A percentile compares a stretch with the other conserved stretches of the same genome.
phyloP scores from a whole-genome alignment of 306 rosid species.

The Potentilla sterilis region DNA sequence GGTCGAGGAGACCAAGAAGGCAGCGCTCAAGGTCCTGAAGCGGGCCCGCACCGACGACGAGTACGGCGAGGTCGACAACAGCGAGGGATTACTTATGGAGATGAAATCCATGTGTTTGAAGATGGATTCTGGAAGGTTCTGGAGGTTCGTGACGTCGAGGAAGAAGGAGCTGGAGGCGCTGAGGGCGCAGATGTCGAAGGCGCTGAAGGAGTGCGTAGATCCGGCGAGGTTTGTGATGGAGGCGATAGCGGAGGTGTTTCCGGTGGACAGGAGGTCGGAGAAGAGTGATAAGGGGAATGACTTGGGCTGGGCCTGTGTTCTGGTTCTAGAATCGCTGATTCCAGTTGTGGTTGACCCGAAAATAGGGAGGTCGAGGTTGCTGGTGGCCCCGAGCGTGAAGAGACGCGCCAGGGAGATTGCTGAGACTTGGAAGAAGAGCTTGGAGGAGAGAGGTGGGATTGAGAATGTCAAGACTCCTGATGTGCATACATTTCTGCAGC shows the following conservation, averaged over 20 bases:
- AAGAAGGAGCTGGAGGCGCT: constrained; percentile 81
- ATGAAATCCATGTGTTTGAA: constrained; percentile 61
- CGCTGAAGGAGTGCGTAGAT: constrained; percentile 74
- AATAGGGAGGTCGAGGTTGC: constrained; percentile 74
- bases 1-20: constrained; percentile 54
- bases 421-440: constrained; percentile 82
- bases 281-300: constrained; percentile 56
- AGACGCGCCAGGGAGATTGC: constrained; percentile 67
- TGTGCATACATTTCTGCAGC: constrained; percentile 93
- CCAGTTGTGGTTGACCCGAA: constrained; percentile 82
- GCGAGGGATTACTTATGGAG: constrained; percentile 54
- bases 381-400: constrained; percentile 80
- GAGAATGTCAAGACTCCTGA: constrained; percentile 94
- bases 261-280: constrained; percentile 73
- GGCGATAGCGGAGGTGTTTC: constrained; percentile 88
- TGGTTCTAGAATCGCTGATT: constrained; percentile 77
- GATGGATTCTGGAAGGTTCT: constrained; percentile 74
- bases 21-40: constrained; percentile 47
- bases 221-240: constrained; percentile 86
- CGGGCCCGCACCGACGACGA: constrained; percentile 35
- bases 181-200: constrained; percentile 66
- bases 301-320: constrained; percentile 94
- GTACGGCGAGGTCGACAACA: constrained; percentile 79
- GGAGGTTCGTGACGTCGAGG: constrained; percentile 68
- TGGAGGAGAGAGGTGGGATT: constrained; percentile 89